A percentile compares a stretch with the other conserved stretches of the same genome.
phyloP scores from a whole-genome alignment of 495 filamentous ascomycete genomes.

The Immersiella caudata region DNA sequence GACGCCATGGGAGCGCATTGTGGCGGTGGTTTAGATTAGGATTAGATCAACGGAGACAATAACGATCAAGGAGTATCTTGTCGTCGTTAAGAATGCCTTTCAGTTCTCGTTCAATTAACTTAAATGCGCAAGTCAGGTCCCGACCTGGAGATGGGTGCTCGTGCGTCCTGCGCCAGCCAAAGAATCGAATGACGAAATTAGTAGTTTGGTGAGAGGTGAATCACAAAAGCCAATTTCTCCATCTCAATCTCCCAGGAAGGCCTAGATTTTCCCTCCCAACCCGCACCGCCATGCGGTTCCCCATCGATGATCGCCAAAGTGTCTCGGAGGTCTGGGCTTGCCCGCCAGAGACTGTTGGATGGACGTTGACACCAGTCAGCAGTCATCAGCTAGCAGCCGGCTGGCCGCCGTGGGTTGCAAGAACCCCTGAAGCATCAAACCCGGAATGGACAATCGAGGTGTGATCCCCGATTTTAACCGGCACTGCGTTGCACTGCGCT shows the following conservation, averaged over 20 bases:
- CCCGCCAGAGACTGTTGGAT: too few species aligned
- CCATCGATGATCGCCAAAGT: not conserved
- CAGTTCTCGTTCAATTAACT: not conserved
- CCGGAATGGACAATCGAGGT: not conserved
- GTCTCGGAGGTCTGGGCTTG: not conserved
- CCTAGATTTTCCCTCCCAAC: not conserved
- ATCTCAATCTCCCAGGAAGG: not conserved
- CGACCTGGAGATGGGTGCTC: not conserved
- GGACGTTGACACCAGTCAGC: too few species aligned
- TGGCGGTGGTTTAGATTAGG: not conserved
- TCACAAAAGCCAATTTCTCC: not conserved
- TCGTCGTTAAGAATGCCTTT: not conserved
- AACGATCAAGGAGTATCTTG: too few species aligned
- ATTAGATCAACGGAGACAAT: not conserved
- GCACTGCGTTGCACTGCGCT: not conserved
- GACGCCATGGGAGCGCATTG: slow-evolving; percentile 17
- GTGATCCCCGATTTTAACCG: not conserved
- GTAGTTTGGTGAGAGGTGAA: not conserved
- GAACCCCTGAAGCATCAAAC: not conserved
- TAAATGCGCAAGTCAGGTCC: not conserved
- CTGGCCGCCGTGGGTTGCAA: not conserved
- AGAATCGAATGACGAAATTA: not conserved
- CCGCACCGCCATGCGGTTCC: too few species aligned
- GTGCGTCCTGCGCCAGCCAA: not conserved
- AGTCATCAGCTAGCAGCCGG: not conserved